Evolutionary conservation across 1,284 basidiomycete species (phyloP), one percentile per base, ranked within the genome.

Genomic region (Pholiota adiposa): DNA sequence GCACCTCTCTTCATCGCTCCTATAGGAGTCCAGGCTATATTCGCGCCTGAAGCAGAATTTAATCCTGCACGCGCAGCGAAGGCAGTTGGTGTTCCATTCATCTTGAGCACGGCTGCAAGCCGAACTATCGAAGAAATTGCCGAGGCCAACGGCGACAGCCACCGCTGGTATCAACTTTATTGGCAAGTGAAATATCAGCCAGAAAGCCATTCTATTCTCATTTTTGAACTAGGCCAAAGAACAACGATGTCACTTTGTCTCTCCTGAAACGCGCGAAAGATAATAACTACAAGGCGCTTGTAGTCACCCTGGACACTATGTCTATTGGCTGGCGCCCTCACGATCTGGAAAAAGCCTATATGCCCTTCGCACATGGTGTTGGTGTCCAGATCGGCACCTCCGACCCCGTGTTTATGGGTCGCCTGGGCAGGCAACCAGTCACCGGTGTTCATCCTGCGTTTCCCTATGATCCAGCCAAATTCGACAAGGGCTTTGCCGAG

Each of bases 161-260:
- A 83, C 29, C 79, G 91, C 25, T 94, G 88, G 87, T 95, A 85
- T 74, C 92, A 95, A 72, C 81, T 94, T 7, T 94, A 94, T 72
- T 91, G 89, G 87, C 83, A 25, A 27, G 69, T 64, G 9, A n/a
- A 38, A 38, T 38, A 16, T 14, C 36, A n/a, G 4, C 6, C 14
- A 38, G 9, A 12, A 38, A n/a, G 14, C 6, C 14, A 40, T 27
- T n/a, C 49, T 44, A 40, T 51, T 11, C 27, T 43, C 21, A 18
- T 31, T 51, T n/a, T 18, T 7, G n/a, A 5, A 34, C 2, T 23
- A 79, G 78, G 90, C 88, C 90, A 1, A 73, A 73, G 23, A 77
- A 82, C 40, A 75, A 88, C 60, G 87, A 87, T 2, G 71, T 91
- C 8, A 88, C 88, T 0, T 71, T 84, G 19, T 90, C 87, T 16